Conservation (phyloP, 1,284 basidiomycete genomes). For the Filobasidium uniguttulatum region DNA sequence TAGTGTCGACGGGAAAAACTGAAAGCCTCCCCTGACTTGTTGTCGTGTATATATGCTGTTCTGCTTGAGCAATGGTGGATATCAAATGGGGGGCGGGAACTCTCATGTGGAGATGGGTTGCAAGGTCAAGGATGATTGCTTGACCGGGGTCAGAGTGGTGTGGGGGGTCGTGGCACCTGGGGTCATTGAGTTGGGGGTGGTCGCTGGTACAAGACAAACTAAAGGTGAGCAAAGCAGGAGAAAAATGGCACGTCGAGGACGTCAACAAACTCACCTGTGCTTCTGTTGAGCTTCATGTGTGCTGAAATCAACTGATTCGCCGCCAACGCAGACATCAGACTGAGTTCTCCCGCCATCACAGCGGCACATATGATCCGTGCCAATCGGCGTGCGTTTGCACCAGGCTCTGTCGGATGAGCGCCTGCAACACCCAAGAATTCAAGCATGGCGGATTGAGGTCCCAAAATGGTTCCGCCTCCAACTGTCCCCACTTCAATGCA, state of each 20-base stretch:
- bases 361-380: conserved; percentile 74
- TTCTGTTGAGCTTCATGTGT: conserved; percentile 48
- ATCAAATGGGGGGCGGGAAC: too few species aligned
- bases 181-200: background rate
- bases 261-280: background rate
- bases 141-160: background rate
- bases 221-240: background rate
- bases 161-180: conserved; percentile 1
- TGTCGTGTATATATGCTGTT: too few species aligned
- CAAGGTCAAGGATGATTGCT: background rate
- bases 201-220: background rate
- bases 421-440: conserved; percentile 84
- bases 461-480: conserved; percentile 84
- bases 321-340: conserved; percentile 73
- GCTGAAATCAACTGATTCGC: conserved; percentile 82
- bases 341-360: conserved; percentile 90
- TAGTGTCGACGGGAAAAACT: too few species aligned
- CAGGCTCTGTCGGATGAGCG: conserved; percentile 66
- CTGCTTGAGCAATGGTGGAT: too few species aligned
- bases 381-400: conserved; percentile 71
- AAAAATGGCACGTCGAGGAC: background rate
- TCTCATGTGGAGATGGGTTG: background rate
- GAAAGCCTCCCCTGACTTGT: too few species aligned
- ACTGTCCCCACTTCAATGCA: conserved; percentile 94
- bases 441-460: conserved; percentile 75